A percentile compares a stretch with the other conserved stretches of the same genome.
phyloP scores from a whole-genome alignment of 2,329 filamentous ascomycete species.

The Penicillium aurantiogriseum region DNA sequence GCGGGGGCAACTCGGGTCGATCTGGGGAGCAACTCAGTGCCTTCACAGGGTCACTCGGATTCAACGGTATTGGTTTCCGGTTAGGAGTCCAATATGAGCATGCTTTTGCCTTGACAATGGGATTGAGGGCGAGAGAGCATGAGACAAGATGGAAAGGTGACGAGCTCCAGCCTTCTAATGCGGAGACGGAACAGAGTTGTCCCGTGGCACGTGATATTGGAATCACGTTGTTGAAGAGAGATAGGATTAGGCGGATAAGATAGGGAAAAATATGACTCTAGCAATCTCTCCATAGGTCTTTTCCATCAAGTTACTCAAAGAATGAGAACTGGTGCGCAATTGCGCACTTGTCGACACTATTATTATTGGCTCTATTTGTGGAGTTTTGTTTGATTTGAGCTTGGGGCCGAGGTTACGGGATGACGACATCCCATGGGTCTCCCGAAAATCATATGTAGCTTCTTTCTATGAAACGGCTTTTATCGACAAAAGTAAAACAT shows the following conservation, averaged over 20 bases:
- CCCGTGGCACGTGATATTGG: conserved; percentile 18
- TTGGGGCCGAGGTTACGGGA: conserved; percentile 12
- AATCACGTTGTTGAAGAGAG: neutral
- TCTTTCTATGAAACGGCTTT: neutral
- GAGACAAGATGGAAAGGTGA: conserved; percentile 11
- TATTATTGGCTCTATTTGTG: neutral
- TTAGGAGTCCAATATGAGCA: neutral
- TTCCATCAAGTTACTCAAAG: neutral
- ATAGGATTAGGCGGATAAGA: neutral
- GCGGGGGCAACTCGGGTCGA: conserved; percentile 19
- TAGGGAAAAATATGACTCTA: neutral
- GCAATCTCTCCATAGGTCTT: no score
- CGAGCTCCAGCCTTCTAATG: conserved; percentile 22
- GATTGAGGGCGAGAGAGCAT: conserved; percentile 15
- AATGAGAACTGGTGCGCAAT: neutral
- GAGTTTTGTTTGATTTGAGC: neutral
- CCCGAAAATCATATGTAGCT: conserved; percentile 2
- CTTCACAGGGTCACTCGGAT: conserved; percentile 7
- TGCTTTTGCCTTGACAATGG: conserved; percentile 6
- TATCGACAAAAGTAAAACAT: neutral
- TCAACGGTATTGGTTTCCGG: neutral
- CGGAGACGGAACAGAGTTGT: conserved; percentile 23
- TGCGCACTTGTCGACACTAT: neutral
- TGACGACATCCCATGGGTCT: conserved; percentile 17
- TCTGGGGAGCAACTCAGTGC: conserved; percentile 12